phyloP scores from a whole-genome alignment of 1,139 yeast species.

The Kodamaea plutei region DNA sequence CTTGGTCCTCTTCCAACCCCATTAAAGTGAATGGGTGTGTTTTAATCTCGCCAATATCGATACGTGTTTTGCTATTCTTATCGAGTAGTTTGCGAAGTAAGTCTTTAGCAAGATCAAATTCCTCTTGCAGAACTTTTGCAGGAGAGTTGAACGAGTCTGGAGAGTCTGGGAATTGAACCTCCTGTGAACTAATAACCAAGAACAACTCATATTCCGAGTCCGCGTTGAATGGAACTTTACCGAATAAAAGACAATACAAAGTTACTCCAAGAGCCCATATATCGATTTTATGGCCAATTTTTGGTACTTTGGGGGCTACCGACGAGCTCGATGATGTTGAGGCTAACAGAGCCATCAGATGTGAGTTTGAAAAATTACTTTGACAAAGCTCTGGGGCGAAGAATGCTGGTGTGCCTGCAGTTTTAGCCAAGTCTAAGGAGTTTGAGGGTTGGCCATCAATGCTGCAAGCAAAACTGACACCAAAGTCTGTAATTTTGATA shows the following conservation, averaged over 20 bases:
- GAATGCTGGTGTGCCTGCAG: slow-evolving; percentile 90
- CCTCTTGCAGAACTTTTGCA: slow-evolving; percentile 38
- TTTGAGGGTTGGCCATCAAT: slow-evolving; percentile 44
- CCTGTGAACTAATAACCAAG: slow-evolving; percentile 70
- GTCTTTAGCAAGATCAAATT: slow-evolving; percentile 62
- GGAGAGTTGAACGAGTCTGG: slow-evolving; percentile 36
- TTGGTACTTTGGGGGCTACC: slow-evolving; percentile 23
- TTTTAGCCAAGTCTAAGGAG: slow-evolving; percentile 81
- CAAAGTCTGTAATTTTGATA: slow-evolving; percentile 94
- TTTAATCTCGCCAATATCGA: slow-evolving; percentile 71
- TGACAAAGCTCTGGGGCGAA: slow-evolving; percentile 75
- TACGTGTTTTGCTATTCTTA: slow-evolving; percentile 68
- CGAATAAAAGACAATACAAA: slow-evolving; percentile 81
- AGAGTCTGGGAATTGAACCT: slow-evolving; percentile 57
- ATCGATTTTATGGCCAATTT: slow-evolving; percentile 74
- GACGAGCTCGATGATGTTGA: slow-evolving; percentile 17
- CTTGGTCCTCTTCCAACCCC: slow-evolving; percentile 49
- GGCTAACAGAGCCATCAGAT: slow-evolving; percentile 13
- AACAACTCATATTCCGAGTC: slow-evolving; percentile 84
- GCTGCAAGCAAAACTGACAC: slow-evolving; percentile 83
- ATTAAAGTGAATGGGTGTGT: slow-evolving; percentile 71
- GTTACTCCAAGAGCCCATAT: slow-evolving; percentile 98
- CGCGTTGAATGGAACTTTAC: slow-evolving; percentile 86
- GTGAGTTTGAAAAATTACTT: slow-evolving; percentile 28
- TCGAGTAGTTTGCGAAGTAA: slow-evolving; percentile 59